These are phyloP conservation scores for Vitis rupestris DNA, from an alignment of 164 flowering plant species.

Conservation along the genomic window DNA sequence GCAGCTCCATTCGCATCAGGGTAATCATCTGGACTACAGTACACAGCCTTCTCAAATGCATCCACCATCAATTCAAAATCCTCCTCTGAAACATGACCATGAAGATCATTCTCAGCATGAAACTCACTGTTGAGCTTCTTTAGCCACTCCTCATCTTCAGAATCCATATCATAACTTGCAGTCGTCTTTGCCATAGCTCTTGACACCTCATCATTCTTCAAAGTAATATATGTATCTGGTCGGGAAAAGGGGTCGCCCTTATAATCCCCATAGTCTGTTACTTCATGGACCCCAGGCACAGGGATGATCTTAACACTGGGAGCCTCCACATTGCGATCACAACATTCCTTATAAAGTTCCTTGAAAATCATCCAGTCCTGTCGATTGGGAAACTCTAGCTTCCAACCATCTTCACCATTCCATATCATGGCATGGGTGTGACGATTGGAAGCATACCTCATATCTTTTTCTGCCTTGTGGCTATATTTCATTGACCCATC, in stretches of 20 bases:
- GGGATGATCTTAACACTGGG: constrained; percentile 53
- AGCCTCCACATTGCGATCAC: constrained; percentile 45
- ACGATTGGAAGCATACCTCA: constrained; percentile 60
- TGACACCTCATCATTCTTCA: constrained; percentile 55
- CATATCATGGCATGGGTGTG: constrained; percentile 69
- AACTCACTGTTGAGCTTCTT: constrained; percentile 40
- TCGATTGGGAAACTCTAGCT: constrained; percentile 71
- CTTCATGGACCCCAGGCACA: constrained; percentile 74
- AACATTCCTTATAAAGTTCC: constrained; percentile 75
- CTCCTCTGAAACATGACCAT: constrained; percentile 42
- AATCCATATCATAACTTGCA: constrained; percentile 76
- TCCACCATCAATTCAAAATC: constrained; percentile 73
- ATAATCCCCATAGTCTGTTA: constrained; percentile 30
- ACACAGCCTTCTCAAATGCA: constrained; percentile 68
- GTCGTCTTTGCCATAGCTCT: constrained; percentile 56
- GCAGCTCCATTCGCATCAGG: constrained; percentile 42
- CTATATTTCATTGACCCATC: constrained; percentile 46
- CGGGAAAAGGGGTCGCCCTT: constrained; percentile 33
- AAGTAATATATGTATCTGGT: constrained; percentile 59
- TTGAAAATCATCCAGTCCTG: constrained; percentile 73
- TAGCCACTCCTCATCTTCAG: constrained; percentile 86
- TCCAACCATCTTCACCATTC: constrained; percentile 65
- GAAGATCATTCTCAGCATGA: constrained; percentile 20
- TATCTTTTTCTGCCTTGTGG: constrained; percentile 45
- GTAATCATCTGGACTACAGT: constrained; percentile 50